Percentiles rank a stretch among this genome's conserved stretches.
These are phyloP conservation scores for Ascochyta clinopodiicola DNA, from an alignment of 2,329 filamentous ascomycete genomes.

Conservation along the genomic window DNA sequence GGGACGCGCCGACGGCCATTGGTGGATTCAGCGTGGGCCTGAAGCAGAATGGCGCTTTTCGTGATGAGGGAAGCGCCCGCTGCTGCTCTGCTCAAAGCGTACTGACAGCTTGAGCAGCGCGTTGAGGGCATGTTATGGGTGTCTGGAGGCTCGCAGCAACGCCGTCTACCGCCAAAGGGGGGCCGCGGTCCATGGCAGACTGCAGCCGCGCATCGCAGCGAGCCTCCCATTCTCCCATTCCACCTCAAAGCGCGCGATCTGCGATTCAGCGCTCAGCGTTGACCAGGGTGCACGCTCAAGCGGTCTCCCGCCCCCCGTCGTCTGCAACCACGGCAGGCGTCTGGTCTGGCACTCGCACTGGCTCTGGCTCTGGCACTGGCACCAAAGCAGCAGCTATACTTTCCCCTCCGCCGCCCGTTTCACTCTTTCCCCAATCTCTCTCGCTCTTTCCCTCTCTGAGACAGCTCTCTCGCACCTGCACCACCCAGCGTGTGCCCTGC, in stretches of 20 bases:
- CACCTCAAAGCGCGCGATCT: conserved; percentile 10
- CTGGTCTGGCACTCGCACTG: conserved; percentile 19
- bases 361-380: neutral
- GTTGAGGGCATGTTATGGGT: conserved; percentile 3
- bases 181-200: neutral
- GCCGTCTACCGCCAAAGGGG: neutral
- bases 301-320: conserved; percentile 15
- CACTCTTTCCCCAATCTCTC: conserved; percentile 49
- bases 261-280: conserved; percentile 17
- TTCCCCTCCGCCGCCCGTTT: conserved; percentile 45
- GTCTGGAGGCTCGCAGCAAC: neutral
- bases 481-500: conserved; percentile 30
- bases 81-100: conserved; percentile 21
- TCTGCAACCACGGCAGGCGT: conserved; percentile 21
- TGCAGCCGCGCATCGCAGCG: neutral
- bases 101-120: conserved; percentile 20
- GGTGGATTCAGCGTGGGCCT: conserved; percentile 13
- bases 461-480: conserved; percentile 46
- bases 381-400: conserved; percentile 38
- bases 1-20: neutral
- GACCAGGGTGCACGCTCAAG: conserved; percentile 20
- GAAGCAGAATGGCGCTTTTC: conserved; percentile 14
- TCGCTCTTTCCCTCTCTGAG: conserved; percentile 52
- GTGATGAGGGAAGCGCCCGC: conserved; percentile 21
- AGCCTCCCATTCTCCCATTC: conserved; percentile 7